A percentile compares a stretch with the other conserved stretches of the same genome.
phyloP scores from a whole-genome alignment of 768 basidiomycete genomes.

The Chlorophyllum brunneum region DNA sequence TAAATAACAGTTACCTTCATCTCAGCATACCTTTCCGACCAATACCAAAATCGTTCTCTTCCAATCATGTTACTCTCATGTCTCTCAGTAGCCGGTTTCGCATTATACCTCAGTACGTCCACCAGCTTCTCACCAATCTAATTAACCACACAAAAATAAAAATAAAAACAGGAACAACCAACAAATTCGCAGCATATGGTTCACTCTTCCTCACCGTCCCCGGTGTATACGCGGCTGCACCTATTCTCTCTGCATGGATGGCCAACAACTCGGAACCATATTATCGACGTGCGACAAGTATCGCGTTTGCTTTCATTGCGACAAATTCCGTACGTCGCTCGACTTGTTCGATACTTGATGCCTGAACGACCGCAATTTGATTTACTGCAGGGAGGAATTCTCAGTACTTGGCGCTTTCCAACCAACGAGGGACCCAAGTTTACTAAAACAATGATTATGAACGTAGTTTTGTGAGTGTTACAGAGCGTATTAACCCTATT shows the following conservation, averaged over 20 bases:
- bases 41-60: slow-evolving; percentile 23
- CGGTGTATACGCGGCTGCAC: slow-evolving; percentile 28
- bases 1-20: slow-evolving; percentile 21
- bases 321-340: slow-evolving; percentile 27
- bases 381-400: slow-evolving; percentile 29
- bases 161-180: slow-evolving; percentile 17
- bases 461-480: slow-evolving; percentile 29
- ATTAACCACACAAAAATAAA: not conserved
- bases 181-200: slow-evolving; percentile 27
- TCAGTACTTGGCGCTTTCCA: slow-evolving; percentile 37
- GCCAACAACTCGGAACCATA: slow-evolving; percentile 35
- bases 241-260: slow-evolving; percentile 31
- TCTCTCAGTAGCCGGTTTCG: slow-evolving; percentile 27
- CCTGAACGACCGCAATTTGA: not conserved
- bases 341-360: not conserved
- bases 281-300: slow-evolving; percentile 32
- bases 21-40: slow-evolving; percentile 24
- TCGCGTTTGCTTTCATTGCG: slow-evolving; percentile 30
- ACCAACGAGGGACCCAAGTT: slow-evolving; percentile 34
- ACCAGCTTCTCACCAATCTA: not conserved
- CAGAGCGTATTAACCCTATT: too few species aligned
- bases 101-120: slow-evolving; percentile 24
- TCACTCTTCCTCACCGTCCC: slow-evolving; percentile 32
- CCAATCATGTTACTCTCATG: slow-evolving; percentile 20
- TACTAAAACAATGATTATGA: slow-evolving; percentile 32